These are phyloP conservation scores for Orobanche coerulescens DNA, from an alignment of 257 asterid species.

Conservation along the genomic window DNA sequence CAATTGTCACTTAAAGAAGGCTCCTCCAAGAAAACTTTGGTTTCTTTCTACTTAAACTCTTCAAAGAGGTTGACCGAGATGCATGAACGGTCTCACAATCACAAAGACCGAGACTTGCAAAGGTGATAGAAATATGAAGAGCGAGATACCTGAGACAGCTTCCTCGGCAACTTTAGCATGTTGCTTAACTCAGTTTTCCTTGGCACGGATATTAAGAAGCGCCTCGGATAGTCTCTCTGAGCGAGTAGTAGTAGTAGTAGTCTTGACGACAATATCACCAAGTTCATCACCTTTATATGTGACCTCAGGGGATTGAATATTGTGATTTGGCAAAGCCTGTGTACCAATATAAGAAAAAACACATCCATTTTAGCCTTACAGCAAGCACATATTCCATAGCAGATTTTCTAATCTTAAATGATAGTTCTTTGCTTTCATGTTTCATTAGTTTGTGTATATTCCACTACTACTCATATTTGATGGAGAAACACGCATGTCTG, in stretches of 20 bases:
- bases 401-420: not conserved
- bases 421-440: too few species aligned
- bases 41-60: not conserved
- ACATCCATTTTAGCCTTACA: constrained; percentile 11
- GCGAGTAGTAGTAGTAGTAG: too few species aligned
- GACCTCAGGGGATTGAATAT: constrained; percentile 70
- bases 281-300: constrained; percentile 57
- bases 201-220: constrained; percentile 52
- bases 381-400: not conserved
- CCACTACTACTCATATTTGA: too few species aligned
- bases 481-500: too few species aligned
- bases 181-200: constrained; percentile 85
- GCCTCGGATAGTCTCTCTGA: constrained; percentile 71
- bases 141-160: constrained; percentile 81
- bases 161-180: constrained; percentile 96
- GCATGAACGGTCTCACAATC: not conserved
- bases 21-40: too few species aligned
- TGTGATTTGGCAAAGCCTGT: constrained; percentile 47
- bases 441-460: too few species aligned
- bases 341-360: constrained; percentile 18
- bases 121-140: not conserved
- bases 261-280: constrained; percentile 35
- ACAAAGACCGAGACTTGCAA: not conserved
- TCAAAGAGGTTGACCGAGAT: not conserved
- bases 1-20: too few species aligned